These are phyloP conservation scores for Protomyces arabidopsidicola DNA, from an alignment of 1,139 yeast genomes.

Conservation along the genomic window DNA sequence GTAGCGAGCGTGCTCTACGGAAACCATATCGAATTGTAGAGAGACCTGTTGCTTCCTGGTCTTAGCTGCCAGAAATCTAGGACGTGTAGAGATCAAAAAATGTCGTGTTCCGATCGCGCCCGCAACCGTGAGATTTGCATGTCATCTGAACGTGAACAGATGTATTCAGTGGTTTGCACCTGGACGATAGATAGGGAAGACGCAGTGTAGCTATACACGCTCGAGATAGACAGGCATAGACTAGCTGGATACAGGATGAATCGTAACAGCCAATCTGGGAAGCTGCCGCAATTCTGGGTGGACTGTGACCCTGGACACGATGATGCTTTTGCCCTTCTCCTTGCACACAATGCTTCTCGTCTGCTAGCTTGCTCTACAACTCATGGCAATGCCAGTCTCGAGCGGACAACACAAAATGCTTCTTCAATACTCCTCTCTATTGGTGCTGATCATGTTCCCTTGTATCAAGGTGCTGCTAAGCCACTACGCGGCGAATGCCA, in stretches of 20 bases:
- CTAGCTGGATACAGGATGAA: no score
- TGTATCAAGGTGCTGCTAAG: conserved; percentile 58
- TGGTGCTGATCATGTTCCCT: conserved; percentile 50
- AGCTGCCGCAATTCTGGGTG: conserved; percentile 51
- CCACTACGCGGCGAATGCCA: conserved; percentile 54
- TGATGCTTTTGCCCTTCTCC: conserved; percentile 70
- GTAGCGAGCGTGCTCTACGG: conserved; percentile 42
- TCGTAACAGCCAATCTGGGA: no score
- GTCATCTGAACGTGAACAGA: no score
- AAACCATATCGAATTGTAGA: neutral
- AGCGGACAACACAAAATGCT: conserved; percentile 65
- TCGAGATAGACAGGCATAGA: neutral
- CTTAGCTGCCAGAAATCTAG: no score
- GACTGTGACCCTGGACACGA: conserved; percentile 95
- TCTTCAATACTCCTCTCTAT: conserved; percentile 60
- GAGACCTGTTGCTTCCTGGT: no score
- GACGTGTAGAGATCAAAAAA: no score
- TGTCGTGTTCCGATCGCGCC: neutral
- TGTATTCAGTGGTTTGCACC: no score
- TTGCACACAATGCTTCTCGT: conserved; percentile 60
- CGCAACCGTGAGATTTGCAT: neutral
- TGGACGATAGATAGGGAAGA: no score
- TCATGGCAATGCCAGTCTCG: conserved; percentile 71
- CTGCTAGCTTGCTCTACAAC: conserved; percentile 75
- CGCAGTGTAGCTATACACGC: no score